Evolutionary conservation across 2,329 filamentous ascomycete species (phyloP).

Genomic region (Ascochyta pisi): DNA sequence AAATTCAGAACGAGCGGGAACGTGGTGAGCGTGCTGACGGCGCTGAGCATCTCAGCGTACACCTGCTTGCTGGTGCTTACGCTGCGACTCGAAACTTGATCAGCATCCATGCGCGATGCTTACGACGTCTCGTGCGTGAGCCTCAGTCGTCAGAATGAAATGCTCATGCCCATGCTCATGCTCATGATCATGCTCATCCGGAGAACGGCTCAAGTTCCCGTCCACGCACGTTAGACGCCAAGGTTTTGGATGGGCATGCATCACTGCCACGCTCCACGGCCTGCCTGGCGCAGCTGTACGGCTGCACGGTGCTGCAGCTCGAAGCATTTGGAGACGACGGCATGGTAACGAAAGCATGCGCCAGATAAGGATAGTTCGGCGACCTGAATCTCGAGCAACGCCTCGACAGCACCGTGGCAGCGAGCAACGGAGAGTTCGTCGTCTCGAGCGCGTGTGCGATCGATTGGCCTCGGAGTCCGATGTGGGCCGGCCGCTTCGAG

Average conservation of each 20-base stretch:
- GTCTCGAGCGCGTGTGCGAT: conserved; percentile 26
- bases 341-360: conserved; percentile 1
- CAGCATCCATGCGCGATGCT: conserved; percentile 12
- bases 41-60: conserved; percentile 68
- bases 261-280: background rate
- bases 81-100: conserved; percentile 53
- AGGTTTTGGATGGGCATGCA: background rate
- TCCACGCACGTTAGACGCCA: background rate
- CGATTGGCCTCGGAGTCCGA: conserved; percentile 27
- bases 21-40: conserved; percentile 68
- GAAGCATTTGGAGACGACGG: background rate
- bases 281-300: background rate
- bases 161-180: background rate
- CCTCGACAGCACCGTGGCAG: conserved; percentile 7
- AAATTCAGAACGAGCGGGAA: conserved; percentile 72
- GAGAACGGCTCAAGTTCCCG: conserved; percentile 9
- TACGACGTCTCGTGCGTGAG: conserved; percentile 6
- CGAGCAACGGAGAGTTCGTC: conserved; percentile 3
- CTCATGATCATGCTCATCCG: background rate
- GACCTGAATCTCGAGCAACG: background rate
- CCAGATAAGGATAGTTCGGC: background rate
- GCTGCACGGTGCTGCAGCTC: conserved; percentile 2
- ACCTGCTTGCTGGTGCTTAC: conserved; percentile 66
- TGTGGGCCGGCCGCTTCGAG: conserved; percentile 19
- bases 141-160: background rate